These are phyloP conservation scores for Epichloe glyceriae DNA, from an alignment of 2,329 filamentous ascomycete species.

Conservation along the genomic window DNA sequence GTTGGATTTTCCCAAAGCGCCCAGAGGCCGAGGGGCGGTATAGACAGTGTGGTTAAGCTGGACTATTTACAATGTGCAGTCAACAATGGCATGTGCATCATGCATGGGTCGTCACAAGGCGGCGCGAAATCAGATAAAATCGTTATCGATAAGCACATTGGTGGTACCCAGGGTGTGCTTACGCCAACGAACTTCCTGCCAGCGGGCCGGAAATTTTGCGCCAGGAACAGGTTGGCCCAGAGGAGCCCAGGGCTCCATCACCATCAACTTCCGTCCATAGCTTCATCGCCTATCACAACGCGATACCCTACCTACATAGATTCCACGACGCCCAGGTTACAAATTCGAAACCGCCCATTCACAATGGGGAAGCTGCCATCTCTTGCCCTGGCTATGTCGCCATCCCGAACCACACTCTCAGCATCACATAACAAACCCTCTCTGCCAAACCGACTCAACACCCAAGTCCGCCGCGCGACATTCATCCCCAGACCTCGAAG, in stretches of 20 bases:
- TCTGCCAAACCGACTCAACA: conserved; percentile 15
- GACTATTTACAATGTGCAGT: background rate
- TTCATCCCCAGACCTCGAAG: conserved; percentile 79
- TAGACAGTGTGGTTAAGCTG: background rate
- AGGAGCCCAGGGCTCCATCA: background rate
- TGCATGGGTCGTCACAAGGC: background rate
- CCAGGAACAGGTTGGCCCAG: background rate
- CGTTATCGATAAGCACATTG: conserved; percentile 6
- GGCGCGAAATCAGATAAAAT: background rate
- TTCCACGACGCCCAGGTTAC: too few relatives aligned
- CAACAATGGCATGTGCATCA: background rate
- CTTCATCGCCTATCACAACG: background rate
- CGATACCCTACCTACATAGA: background rate
- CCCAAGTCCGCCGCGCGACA: conserved; percentile 66
- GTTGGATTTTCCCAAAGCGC: background rate
- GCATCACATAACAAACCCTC: conserved; percentile 13
- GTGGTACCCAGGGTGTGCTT: background rate
- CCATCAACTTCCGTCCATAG: background rate
- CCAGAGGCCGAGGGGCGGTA: background rate
- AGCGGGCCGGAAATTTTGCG: conserved; percentile 13
- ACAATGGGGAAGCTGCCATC: conserved; percentile 18
- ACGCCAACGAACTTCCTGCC: background rate
- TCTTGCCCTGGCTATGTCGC: conserved; percentile 16
- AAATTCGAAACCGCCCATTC: background rate
- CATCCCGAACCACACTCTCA: conserved; percentile 13